Conservation (phyloP, 148 eudicot genomes). For the Rhododendron molle region DNA sequence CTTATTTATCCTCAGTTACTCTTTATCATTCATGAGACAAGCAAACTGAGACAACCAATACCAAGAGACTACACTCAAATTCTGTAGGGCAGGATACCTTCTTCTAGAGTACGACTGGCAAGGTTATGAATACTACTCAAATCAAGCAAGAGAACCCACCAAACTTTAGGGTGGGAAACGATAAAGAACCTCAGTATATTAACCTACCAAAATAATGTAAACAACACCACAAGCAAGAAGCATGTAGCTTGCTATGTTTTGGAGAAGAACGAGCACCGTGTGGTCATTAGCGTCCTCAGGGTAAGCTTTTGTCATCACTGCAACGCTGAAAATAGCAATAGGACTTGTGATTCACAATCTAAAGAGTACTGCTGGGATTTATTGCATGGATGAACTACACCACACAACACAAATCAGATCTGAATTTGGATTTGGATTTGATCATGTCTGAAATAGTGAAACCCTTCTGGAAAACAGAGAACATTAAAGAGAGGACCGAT, state of each 20-base stretch:
- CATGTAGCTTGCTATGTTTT: conserved; percentile 68
- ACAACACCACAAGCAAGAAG: conserved; percentile 83
- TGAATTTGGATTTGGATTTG: not conserved
- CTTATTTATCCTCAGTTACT: not conserved
- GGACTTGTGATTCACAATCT: not conserved
- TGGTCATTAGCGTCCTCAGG: conserved; percentile 44
- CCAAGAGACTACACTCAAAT: not conserved
- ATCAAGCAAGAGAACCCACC: not conserved
- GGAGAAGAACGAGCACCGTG: conserved; percentile 59
- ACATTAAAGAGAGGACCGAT: not conserved
- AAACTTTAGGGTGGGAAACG: not conserved
- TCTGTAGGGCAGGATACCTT: not conserved
- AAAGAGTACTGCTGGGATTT: not conserved
- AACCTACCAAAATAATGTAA: conserved; percentile 70
- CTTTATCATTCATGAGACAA: not conserved
- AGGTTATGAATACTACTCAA: not conserved
- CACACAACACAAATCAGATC: not conserved
- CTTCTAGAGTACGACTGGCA: not conserved
- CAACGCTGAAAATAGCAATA: conserved; percentile 60
- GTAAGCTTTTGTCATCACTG: conserved; percentile 93
- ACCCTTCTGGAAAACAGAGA: not conserved
- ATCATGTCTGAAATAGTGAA: not conserved
- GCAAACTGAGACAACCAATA: not conserved
- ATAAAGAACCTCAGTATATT: not conserved
- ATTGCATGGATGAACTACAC: not conserved